phyloP scores from a whole-genome alignment of 768 basidiomycete genomes.

The Leccinum uliginosum region DNA sequence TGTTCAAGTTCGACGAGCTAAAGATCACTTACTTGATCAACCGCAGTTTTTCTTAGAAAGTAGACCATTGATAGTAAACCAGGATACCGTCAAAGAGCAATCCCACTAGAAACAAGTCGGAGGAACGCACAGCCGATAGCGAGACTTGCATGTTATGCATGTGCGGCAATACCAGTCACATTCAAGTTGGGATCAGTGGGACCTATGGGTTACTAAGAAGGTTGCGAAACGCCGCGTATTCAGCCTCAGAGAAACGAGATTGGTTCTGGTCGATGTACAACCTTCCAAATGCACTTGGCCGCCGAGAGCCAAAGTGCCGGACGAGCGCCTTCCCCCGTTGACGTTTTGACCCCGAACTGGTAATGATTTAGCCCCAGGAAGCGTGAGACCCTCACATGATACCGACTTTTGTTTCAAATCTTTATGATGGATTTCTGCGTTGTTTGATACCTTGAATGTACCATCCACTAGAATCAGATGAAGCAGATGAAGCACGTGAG shows the following conservation, averaged over 20 bases:
- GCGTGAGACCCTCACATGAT: not conserved
- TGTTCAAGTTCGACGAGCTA: not conserved
- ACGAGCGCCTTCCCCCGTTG: too few relatives aligned
- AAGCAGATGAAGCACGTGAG: slow-evolving; percentile 28
- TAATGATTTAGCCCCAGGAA: too few relatives aligned
- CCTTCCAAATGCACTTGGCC: too few relatives aligned
- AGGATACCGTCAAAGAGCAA: not conserved
- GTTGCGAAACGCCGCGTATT: not conserved
- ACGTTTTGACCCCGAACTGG: too few relatives aligned
- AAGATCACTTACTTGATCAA: not conserved
- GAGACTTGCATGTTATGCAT: not conserved
- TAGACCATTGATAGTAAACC: not conserved
- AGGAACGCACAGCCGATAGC: not conserved
- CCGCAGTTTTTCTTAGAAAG: not conserved
- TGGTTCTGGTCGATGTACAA: too few relatives aligned
- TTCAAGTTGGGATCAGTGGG: not conserved
- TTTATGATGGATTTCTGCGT: slow-evolving; percentile 36
- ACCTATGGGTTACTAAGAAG: not conserved
- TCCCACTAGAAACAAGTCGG: not conserved
- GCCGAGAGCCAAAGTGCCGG: too few relatives aligned
- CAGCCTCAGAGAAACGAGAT: too few relatives aligned
- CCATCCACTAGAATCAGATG: slow-evolving; percentile 11
- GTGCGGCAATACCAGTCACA: not conserved
- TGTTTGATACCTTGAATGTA: slow-evolving; percentile 23
- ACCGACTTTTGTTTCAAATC: slow-evolving; percentile 24